Percentiles rank a stretch among this genome's conserved stretches.
phyloP scores from a whole-genome alignment of 192 early-diverging fungal species.

The Phycomyces nitens region DNA sequence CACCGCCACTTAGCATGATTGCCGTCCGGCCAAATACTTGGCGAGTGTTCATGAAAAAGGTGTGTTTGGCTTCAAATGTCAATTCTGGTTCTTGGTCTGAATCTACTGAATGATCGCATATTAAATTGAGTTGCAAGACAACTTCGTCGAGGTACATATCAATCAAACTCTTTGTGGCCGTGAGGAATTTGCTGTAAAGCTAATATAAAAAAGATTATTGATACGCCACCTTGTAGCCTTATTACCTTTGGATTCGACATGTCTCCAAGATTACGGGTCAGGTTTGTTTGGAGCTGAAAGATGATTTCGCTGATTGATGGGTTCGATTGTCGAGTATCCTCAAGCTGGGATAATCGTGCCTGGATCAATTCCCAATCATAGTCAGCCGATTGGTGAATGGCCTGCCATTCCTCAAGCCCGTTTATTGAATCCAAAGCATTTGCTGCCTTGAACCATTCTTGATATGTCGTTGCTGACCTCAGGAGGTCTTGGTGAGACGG shows the following conservation, averaged over 20 bases:
- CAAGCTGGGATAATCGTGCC: conserved; percentile 53
- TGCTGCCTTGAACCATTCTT: conserved; percentile 67
- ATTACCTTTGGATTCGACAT: conserved; percentile 69
- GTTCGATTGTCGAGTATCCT: conserved; percentile 39
- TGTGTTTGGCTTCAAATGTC: conserved; percentile 57
- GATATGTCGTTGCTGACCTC: conserved; percentile 54
- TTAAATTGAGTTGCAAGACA: conserved; percentile 63
- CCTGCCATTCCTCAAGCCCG: conserved; percentile 66
- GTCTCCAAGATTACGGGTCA: conserved; percentile 72
- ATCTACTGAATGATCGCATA: conserved; percentile 48
- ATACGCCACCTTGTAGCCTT: neutral
- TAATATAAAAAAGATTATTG: conserved; percentile 15
- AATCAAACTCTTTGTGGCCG: conserved; percentile 72
- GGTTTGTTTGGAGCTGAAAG: conserved; percentile 62
- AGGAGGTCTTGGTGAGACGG: conserved; percentile 50
- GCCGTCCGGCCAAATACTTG: conserved; percentile 85
- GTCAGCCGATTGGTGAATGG: conserved; percentile 51
- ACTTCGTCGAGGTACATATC: conserved; percentile 79
- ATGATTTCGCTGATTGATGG: conserved; percentile 55
- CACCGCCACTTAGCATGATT: conserved; percentile 85
- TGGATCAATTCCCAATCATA: conserved; percentile 74
- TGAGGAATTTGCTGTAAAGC: conserved; percentile 64
- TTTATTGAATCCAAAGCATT: conserved; percentile 49
- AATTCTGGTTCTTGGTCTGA: conserved; percentile 34
- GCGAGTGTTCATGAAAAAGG: conserved; percentile 74